Evolutionary conservation across 1,139 yeast species (phyloP).

Genomic region (Nakaseomyces bracarensis): DNA sequence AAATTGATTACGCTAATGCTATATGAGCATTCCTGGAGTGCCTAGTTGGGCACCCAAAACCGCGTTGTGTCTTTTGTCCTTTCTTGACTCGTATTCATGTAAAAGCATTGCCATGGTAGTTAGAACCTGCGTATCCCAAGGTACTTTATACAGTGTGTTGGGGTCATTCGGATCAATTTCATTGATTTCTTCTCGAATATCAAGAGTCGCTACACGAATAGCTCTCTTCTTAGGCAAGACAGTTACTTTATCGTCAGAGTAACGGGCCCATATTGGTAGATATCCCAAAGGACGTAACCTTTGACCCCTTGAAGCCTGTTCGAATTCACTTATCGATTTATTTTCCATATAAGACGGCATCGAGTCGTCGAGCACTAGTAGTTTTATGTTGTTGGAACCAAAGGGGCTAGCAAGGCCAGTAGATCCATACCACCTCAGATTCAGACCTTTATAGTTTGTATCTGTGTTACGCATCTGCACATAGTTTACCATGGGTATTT

Average conservation of each 20-base stretch:
- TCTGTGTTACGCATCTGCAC: conserved; percentile 25
- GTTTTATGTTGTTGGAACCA: conserved; percentile 26
- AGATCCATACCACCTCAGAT: conserved; percentile 30
- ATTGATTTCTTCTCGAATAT: conserved; percentile 24
- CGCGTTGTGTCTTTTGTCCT: conserved; percentile 22
- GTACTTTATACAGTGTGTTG: conserved; percentile 23
- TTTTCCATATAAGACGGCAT: conserved; percentile 29
- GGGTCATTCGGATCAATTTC: conserved; percentile 9
- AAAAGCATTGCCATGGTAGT: conserved; percentile 34
- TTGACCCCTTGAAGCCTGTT: conserved; percentile 10
- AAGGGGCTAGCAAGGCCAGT: conserved; percentile 30
- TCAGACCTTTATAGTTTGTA: conserved; percentile 19
- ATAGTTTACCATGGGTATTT: conserved; percentile 17
- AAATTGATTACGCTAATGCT: no score
- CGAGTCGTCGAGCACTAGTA: conserved; percentile 29
- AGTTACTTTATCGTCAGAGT: conserved; percentile 26
- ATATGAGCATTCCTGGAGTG: neutral
- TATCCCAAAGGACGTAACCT: conserved; percentile 19
- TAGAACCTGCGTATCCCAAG: conserved; percentile 30
- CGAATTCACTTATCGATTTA: conserved; percentile 13
- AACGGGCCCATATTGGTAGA: conserved; percentile 28
- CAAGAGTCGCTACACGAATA: conserved; percentile 29
- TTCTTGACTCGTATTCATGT: conserved; percentile 29
- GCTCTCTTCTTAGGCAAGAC: conserved; percentile 30
- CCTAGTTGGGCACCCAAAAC: conserved; percentile 3